Evolutionary conservation across 176 grass and related monocot species (phyloP).

Genomic region (Eragrostis nindensis): DNA sequence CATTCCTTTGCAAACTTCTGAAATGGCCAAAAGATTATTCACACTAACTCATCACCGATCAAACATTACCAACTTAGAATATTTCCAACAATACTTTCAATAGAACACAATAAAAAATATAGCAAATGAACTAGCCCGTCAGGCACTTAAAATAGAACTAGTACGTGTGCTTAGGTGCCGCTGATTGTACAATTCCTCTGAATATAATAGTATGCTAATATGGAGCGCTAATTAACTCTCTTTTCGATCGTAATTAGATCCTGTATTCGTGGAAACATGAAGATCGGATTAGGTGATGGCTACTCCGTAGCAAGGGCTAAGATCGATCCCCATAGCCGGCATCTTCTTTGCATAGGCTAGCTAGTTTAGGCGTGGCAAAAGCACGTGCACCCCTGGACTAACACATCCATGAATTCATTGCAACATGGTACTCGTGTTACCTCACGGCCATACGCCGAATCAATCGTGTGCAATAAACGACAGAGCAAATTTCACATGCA

Average conservation of each 20-base stretch:
- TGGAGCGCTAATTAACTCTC: background rate
- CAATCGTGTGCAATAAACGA: too few species aligned
- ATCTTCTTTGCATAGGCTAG: background rate
- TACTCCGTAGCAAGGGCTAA: background rate
- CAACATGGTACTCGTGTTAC: background rate
- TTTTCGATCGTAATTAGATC: background rate
- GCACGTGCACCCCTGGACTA: background rate
- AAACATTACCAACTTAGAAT: background rate
- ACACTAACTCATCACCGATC: background rate
- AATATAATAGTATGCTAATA: background rate
- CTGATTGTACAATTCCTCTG: background rate
- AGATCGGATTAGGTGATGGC: background rate
- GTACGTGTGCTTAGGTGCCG: background rate
- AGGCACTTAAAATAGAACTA: background rate
- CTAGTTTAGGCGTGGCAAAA: background rate
- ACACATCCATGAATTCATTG: background rate
- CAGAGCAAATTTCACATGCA: background rate
- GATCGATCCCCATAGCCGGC: background rate
- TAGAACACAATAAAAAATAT: too few species aligned
- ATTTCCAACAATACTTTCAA: background rate
- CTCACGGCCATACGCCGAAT: too few species aligned
- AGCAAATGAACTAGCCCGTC: background rate
- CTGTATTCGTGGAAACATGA: background rate
- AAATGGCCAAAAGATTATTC: too few species aligned
- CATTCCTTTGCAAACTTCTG: too few species aligned